phyloP scores from a whole-genome alignment of 2,329 filamentous ascomycete genomes.

The Diaporthe vaccinii region DNA sequence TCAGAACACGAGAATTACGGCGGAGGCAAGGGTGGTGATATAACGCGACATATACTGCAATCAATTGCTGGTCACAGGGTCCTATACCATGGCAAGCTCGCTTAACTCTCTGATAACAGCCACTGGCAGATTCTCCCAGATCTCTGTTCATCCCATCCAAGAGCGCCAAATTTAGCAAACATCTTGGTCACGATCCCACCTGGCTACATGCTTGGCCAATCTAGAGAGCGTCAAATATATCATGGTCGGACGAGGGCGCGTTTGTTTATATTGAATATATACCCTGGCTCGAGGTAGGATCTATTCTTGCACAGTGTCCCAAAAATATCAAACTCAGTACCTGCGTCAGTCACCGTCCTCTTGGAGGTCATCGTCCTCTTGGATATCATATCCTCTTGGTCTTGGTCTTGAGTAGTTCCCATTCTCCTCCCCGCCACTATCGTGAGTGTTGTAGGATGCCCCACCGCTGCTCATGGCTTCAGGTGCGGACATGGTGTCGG shows the following conservation, averaged over 20 bases:
- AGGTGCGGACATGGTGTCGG: background rate
- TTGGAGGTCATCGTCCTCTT: background rate
- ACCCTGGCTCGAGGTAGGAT: background rate
- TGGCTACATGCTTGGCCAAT: background rate
- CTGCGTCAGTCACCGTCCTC: background rate
- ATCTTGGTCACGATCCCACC: background rate
- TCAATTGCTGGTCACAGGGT: background rate
- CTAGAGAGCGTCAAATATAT: background rate
- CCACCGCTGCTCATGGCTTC: background rate
- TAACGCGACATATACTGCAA: background rate
- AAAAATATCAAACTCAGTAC: background rate
- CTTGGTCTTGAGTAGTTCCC: background rate
- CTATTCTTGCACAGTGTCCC: background rate
- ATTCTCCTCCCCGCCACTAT: background rate
- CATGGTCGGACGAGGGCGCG: background rate
- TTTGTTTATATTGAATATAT: background rate
- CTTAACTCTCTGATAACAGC: background rate
- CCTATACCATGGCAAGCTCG: background rate
- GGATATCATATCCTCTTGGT: background rate
- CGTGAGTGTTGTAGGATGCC: background rate
- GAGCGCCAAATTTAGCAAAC: constrained; percentile 2
- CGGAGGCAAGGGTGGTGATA: background rate
- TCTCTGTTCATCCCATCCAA: constrained; percentile 8
- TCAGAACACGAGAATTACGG: background rate
- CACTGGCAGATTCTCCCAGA: background rate